Percentiles rank a stretch among this genome's conserved stretches.
Conservation (phyloP, 2,329 filamentous ascomycete genomes). For the Claviceps sp. region DNA sequence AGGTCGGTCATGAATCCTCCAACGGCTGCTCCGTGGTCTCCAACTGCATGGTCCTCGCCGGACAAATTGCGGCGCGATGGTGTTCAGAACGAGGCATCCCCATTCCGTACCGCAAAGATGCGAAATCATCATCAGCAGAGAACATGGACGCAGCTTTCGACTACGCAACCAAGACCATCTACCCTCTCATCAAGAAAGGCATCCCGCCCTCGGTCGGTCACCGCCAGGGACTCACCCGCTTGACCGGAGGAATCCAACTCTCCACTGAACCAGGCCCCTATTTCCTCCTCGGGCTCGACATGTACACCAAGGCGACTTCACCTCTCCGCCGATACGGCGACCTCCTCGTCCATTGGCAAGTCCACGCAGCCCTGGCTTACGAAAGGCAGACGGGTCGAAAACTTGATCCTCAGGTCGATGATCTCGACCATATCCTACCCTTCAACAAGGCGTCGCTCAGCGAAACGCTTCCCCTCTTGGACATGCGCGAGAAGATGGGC, state of each 20-base stretch:
- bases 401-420: constrained; percentile 15
- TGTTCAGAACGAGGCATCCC: constrained; percentile 43
- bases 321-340: constrained; percentile 53
- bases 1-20: constrained; percentile 18
- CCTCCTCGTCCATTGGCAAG: constrained; percentile 52
- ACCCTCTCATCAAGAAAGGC: constrained; percentile 18
- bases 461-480: constrained; percentile 34
- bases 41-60: constrained; percentile 45
- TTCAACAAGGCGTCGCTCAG: constrained; percentile 29
- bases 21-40: constrained; percentile 22
- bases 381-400: constrained; percentile 22
- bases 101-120: constrained; percentile 43
- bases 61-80: constrained; percentile 48
- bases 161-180: constrained; percentile 21
- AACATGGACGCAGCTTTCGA: constrained; percentile 24
- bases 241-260: constrained; percentile 37
- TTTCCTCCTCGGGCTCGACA: constrained; percentile 42
- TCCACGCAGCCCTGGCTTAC: constrained; percentile 41
- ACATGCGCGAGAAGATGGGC: constrained; percentile 38
- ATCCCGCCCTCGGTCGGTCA: constrained; percentile 21
- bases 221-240: constrained; percentile 14
- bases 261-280: constrained; percentile 40
- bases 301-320: constrained; percentile 51
- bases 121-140: constrained; percentile 21
- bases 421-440: constrained; percentile 27